Conservation (phyloP, 805 yeast species). For the Kluyveromyces lactis region DNA sequence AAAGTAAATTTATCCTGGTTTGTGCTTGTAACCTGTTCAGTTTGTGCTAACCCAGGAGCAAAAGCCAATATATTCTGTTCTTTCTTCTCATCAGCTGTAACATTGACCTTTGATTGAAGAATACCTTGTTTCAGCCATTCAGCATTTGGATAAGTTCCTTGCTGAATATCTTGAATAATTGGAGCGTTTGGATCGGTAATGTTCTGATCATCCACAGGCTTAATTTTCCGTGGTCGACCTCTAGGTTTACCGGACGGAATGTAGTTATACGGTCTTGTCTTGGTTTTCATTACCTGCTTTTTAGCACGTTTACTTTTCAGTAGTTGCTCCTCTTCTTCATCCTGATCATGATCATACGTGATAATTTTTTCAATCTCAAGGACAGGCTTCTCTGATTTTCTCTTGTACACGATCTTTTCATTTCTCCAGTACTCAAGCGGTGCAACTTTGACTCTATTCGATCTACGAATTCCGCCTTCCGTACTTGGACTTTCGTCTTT, state of each 20-base stretch:
- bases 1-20: conserved; percentile 49
- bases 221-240: conserved; percentile 23
- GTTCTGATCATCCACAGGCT: conserved; percentile 4
- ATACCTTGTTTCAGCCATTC: conserved; percentile 26
- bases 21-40: conserved; percentile 32
- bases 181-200: conserved; percentile 14
- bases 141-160: conserved; percentile 16
- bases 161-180: conserved; percentile 16
- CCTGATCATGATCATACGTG: conserved; percentile 29
- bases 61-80: conserved; percentile 42
- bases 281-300: conserved; percentile 6
- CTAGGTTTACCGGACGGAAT: conserved; percentile 19
- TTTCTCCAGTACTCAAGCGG: conserved; percentile 83
- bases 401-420: conserved; percentile 59
- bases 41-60: conserved; percentile 49
- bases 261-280: conserved; percentile 18
- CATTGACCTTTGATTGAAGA: conserved; percentile 23
- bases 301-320: conserved; percentile 9
- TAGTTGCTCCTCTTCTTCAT: conserved; percentile 22
- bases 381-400: conserved; percentile 33
- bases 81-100: conserved; percentile 16
- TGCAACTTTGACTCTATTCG: conserved; percentile 55
- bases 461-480: conserved; percentile 43
- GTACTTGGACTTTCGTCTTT: conserved; percentile 13
- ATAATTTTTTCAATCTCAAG: conserved; percentile 53